These are phyloP conservation scores for Pisolithus orientalis DNA, from an alignment of 768 basidiomycete genomes.

Conservation along the genomic window DNA sequence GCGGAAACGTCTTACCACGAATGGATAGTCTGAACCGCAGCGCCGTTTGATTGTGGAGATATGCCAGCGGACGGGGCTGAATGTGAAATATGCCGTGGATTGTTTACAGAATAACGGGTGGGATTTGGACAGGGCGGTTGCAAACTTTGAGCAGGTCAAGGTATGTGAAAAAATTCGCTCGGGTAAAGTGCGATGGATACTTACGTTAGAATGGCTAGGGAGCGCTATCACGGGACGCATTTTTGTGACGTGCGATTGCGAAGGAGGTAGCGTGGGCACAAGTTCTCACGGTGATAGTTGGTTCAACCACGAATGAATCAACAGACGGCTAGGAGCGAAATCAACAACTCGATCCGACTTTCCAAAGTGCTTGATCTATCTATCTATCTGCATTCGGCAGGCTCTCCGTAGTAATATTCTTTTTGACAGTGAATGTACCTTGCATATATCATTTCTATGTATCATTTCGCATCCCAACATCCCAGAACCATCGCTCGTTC, in stretches of 20 bases:
- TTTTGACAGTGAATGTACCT: constrained; percentile 11
- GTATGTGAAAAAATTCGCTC: constrained; percentile 35
- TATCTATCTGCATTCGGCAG: constrained; percentile 11
- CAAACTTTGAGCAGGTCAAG: constrained; percentile 87
- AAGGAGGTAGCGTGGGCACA: not conserved
- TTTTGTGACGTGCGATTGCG: constrained; percentile 29
- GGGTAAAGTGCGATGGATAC: constrained; percentile 9
- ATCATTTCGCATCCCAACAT: constrained; percentile 7
- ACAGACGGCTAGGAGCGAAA: constrained; percentile 5
- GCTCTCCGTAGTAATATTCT: constrained; percentile 7
- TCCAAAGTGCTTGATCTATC: not conserved
- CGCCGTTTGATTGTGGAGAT: constrained; percentile 65
- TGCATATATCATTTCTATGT: constrained; percentile 10
- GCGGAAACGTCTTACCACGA: not conserved
- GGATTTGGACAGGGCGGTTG: constrained; percentile 72
- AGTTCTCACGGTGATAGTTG: constrained; percentile 10
- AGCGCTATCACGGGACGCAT: constrained; percentile 49
- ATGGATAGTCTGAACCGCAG: constrained; percentile 59
- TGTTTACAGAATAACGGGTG: constrained; percentile 83
- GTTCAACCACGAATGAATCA: not conserved
- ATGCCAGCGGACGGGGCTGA: constrained; percentile 70
- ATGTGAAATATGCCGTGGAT: constrained; percentile 72
- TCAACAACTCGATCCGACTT: not conserved
- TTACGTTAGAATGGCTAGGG: constrained; percentile 32
- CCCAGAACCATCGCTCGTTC: not conserved